Percentiles rank a stretch among this genome's conserved stretches.
phyloP scores from a whole-genome alignment of 108 stramenopile genomes.

The Epithemia pelagica region DNA sequence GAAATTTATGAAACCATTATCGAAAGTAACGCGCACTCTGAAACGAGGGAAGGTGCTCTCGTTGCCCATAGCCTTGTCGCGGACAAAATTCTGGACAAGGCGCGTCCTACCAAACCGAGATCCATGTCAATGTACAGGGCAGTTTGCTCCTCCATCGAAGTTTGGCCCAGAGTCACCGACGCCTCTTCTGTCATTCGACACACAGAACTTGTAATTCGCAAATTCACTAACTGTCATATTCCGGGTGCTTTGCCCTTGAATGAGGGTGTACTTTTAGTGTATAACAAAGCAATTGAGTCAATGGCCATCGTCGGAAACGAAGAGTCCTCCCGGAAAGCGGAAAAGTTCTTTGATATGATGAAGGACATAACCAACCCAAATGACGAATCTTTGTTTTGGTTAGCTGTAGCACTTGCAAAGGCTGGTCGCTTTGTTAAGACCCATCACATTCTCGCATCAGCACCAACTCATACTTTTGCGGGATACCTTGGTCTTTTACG shows the following conservation, averaged over 20 bases:
- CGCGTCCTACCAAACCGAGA: not conserved
- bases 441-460: not conserved
- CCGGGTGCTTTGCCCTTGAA: not conserved
- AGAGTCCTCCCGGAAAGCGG: not conserved
- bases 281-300: not conserved
- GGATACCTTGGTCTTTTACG: not conserved
- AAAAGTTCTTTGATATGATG: not conserved
- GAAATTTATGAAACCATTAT: not conserved
- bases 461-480: not conserved
- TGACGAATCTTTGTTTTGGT: not conserved
- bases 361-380: not conserved
- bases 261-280: not conserved
- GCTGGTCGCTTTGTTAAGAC: not conserved
- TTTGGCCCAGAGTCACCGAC: not conserved
- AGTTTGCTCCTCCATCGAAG: not conserved
- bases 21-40: not conserved
- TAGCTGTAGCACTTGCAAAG: not conserved
- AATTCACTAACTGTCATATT: not conserved
- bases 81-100: not conserved
- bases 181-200: not conserved
- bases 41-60: too few species aligned
- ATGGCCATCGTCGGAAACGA: not conserved
- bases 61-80: too few species aligned
- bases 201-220: not conserved
- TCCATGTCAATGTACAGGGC: not conserved